A percentile compares a stretch with the other conserved stretches of the same genome.
phyloP scores from a whole-genome alignment of 2,329 filamentous ascomycete genomes.

The Xylaria polymorpha region DNA sequence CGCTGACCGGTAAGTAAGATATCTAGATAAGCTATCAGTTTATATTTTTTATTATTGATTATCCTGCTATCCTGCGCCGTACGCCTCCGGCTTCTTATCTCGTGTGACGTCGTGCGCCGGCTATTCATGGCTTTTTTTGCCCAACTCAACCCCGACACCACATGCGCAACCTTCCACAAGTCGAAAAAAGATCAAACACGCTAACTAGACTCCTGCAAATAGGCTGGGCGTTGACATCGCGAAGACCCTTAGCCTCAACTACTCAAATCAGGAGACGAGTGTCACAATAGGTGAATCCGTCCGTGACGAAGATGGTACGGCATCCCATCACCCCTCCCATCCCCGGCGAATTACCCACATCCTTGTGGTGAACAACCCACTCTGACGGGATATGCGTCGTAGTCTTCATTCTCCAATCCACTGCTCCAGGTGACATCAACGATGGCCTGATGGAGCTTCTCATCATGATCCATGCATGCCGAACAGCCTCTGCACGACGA shows the following conservation, averaged over 20 bases:
- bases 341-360: conserved; percentile 45
- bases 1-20: conserved; percentile 53
- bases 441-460: conserved; percentile 97
- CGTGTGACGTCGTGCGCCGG: conserved; percentile 20
- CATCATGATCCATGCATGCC: conserved; percentile 97
- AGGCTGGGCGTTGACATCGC: conserved; percentile 82
- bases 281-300: conserved; percentile 97
- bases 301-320: conserved; percentile 85
- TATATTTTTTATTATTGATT: neutral
- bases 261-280: conserved; percentile 87
- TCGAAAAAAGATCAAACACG: neutral
- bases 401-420: conserved; percentile 97
- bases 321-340: neutral
- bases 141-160: neutral
- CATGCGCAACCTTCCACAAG: conserved; percentile 23
- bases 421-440: conserved; percentile 95
- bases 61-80: neutral
- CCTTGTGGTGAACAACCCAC: conserved; percentile 69
- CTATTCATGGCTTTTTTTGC: conserved; percentile 25
- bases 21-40: neutral
- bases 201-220: conserved; percentile 37
- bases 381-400: conserved; percentile 45
- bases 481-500: conserved; percentile 75
- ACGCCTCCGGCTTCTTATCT: neutral
- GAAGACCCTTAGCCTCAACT: conserved; percentile 83